Conservation (phyloP, 2,329 filamentous ascomycete species). For the Salinomyces thailandicus region DNA sequence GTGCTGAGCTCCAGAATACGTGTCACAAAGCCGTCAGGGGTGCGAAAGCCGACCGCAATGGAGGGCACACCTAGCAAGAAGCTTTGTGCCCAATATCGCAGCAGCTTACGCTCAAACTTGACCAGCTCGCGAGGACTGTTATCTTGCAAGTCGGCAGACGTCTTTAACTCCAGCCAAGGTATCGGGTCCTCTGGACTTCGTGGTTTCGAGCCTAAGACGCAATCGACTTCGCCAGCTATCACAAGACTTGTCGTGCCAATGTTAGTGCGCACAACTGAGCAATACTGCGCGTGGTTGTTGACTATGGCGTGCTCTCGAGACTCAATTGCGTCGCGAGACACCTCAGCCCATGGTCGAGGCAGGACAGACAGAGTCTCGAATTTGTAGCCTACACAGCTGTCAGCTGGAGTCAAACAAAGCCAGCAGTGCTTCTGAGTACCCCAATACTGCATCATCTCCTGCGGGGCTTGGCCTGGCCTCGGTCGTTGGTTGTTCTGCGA, state of each 20-base stretch:
- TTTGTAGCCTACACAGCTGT: slow-evolving; percentile 63
- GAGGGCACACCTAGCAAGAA: slow-evolving; percentile 88
- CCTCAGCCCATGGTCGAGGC: slow-evolving; percentile 62
- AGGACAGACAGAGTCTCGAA: slow-evolving; percentile 82
- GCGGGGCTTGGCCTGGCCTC: slow-evolving; percentile 47
- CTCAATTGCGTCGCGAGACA: slow-evolving; percentile 68
- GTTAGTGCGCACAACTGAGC: slow-evolving; percentile 81
- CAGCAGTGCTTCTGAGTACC: slow-evolving; percentile 39
- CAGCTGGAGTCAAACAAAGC: background rate
- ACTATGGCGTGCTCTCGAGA: slow-evolving; percentile 59
- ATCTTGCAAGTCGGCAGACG: slow-evolving; percentile 37
- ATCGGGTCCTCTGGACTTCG: slow-evolving; percentile 53
- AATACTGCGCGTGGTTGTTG: slow-evolving; percentile 89
- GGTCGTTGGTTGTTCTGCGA: slow-evolving; percentile 35
- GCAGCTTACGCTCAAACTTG: slow-evolving; percentile 76
- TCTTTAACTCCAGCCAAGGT: slow-evolving; percentile 94
- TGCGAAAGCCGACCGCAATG: slow-evolving; percentile 83
- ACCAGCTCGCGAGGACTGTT: slow-evolving; percentile 55
- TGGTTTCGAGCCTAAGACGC: slow-evolving; percentile 79
- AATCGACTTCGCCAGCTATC: slow-evolving; percentile 89
- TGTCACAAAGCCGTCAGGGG: slow-evolving; percentile 58
- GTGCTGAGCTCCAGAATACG: slow-evolving; percentile 72
- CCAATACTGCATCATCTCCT: slow-evolving; percentile 87
- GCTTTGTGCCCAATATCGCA: slow-evolving; percentile 90
- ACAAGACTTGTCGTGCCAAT: slow-evolving; percentile 67